Conservation (phyloP, 2,329 filamentous ascomycete species). For the Beauveria sp. region DNA sequence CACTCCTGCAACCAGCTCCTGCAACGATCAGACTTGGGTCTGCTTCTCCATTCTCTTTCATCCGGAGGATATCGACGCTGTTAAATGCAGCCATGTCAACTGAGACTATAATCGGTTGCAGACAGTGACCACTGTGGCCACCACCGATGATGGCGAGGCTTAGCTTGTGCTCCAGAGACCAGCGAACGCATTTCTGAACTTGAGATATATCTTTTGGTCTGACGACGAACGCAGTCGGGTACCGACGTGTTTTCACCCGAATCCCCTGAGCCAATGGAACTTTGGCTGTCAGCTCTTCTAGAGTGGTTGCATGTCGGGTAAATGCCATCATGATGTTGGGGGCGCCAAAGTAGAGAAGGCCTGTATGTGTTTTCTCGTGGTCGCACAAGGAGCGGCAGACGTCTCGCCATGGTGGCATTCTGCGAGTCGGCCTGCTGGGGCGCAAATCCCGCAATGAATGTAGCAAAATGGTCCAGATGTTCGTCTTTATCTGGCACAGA, state of each 20-base stretch:
- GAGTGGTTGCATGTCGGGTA: conserved; percentile 33
- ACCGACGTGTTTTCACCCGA: conserved; percentile 40
- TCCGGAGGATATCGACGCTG: conserved; percentile 34
- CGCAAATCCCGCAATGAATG: conserved; percentile 42
- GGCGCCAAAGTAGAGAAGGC: conserved; percentile 37
- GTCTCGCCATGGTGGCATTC: conserved; percentile 37
- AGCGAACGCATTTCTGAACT: conserved; percentile 47
- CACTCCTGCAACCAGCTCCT: conserved; percentile 48
- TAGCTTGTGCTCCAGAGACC: conserved; percentile 40
- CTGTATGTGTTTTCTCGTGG: conserved; percentile 26
- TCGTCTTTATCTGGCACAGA: conserved; percentile 24
- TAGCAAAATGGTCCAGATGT: conserved; percentile 40
- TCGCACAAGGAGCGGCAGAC: conserved; percentile 42
- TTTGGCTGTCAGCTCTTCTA: conserved; percentile 33
- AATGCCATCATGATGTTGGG: conserved; percentile 46
- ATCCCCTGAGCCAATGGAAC: conserved; percentile 28
- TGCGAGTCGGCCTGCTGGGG: conserved; percentile 24
- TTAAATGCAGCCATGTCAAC: conserved; percentile 53
- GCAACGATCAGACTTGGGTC: conserved; percentile 35
- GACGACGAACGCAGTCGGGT: conserved; percentile 35
- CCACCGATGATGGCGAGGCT: conserved; percentile 47
- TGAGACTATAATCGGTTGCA: conserved; percentile 42
- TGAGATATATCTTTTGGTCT: conserved; percentile 39
- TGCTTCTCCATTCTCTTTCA: conserved; percentile 14
- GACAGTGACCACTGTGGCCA: conserved; percentile 52